Conservation (phyloP, 345 rosid genomes). For the Camelina sativa region DNA sequence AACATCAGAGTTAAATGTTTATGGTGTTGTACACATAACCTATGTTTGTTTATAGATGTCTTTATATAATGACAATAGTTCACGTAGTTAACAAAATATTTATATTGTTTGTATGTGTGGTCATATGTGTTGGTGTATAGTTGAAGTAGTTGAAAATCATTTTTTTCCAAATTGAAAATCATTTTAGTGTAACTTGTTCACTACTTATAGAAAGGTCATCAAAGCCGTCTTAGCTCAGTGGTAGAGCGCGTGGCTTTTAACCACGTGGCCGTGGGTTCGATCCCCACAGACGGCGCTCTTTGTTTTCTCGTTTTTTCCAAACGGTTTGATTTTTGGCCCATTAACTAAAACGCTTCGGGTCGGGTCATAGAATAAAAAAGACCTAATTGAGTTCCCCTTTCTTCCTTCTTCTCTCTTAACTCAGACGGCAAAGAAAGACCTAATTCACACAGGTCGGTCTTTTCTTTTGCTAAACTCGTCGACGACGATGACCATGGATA, state of each 20-base stretch:
- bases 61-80: too few species aligned
- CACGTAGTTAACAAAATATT: too few species aligned
- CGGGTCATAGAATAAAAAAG: not conserved
- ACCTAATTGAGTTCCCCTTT: slow-evolving; percentile 17
- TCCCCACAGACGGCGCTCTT: slow-evolving; percentile 66
- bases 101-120: too few species aligned
- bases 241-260: slow-evolving; percentile 91
- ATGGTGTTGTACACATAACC: too few species aligned
- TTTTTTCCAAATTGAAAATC: too few species aligned
- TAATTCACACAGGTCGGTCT: not conserved
- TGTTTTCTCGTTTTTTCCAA: not conserved
- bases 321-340: not conserved
- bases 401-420: not conserved
- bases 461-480: slow-evolving; percentile 1
- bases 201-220: too few species aligned
- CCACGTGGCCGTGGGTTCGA: slow-evolving; percentile 91
- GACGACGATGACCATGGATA: slow-evolving; percentile 47
- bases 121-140: too few species aligned
- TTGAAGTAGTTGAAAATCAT: too few species aligned
- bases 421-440: slow-evolving; percentile 17
- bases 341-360: not conserved
- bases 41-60: too few species aligned
- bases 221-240: slow-evolving; percentile 78
- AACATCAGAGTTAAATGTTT: too few species aligned
- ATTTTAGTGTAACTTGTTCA: too few species aligned